Evolutionary conservation across 345 rosid species (phyloP).

Genomic region (Punica granatum): DNA sequence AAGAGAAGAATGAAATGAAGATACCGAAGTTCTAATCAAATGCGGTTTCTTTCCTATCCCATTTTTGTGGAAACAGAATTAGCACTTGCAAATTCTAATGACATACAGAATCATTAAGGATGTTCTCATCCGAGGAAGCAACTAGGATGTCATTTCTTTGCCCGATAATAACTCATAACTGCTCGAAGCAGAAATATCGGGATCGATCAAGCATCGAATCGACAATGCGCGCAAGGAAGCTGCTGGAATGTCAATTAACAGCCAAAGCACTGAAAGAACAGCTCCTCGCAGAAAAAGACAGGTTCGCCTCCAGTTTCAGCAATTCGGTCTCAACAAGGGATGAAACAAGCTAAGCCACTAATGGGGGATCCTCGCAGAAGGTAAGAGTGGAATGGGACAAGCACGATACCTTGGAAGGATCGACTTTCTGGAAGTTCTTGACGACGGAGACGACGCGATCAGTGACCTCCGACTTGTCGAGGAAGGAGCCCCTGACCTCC

Average conservation of each 20-base stretch:
- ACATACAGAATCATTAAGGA: background rate
- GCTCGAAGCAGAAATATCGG: no score
- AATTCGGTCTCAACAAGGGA: background rate
- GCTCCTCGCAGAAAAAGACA: no score
- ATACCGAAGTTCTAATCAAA: background rate
- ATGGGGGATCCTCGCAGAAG: background rate
- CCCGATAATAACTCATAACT: no score
- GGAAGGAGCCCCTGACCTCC: conserved; percentile 83
- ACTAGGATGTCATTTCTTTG: background rate
- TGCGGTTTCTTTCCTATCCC: no score
- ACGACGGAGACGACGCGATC: conserved; percentile 87
- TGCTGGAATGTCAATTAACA: no score
- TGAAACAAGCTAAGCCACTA: background rate
- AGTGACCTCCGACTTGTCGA: conserved; percentile 90
- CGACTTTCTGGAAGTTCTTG: conserved; percentile 84
- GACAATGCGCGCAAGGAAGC: no score
- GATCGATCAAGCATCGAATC: no score
- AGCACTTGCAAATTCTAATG: background rate
- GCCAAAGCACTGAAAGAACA: no score
- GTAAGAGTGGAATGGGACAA: background rate
- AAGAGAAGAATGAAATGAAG: no score
- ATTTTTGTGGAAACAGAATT: no score
- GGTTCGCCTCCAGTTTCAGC: background rate
- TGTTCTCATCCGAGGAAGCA: background rate
- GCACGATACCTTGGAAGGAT: conserved; percentile 76